Evolutionary conservation across 768 basidiomycete species (phyloP).

Genomic region (Trametes meyenii): DNA sequence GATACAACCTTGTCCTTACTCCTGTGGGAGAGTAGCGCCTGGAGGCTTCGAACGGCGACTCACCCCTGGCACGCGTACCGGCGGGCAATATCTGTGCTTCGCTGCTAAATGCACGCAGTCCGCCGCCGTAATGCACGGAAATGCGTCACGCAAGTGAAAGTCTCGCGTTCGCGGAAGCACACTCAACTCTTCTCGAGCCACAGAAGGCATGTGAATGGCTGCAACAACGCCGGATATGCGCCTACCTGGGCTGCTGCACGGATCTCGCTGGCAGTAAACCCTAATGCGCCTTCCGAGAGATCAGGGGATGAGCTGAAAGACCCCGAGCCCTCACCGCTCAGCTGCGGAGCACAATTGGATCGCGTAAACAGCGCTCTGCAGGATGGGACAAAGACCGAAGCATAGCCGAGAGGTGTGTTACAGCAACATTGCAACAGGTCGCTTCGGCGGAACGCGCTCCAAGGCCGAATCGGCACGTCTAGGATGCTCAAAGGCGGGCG

Average conservation of each 20-base stretch:
- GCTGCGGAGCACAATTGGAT: no score
- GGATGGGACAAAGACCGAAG: no score
- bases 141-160: not conserved
- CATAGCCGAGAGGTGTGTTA: no score
- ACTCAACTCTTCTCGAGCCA: not conserved
- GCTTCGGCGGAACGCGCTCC: no score
- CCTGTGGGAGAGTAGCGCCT: no score
- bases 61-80: not conserved
- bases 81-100: not conserved
- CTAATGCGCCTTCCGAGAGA: not conserved
- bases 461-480: no score
- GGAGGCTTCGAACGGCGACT: not conserved
- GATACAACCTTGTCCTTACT: no score
- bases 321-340: no score
- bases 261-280: not conserved
- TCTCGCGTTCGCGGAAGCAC: not conserved
- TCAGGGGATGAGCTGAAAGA: not conserved
- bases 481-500: no score
- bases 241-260: not conserved
- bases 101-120: not conserved
- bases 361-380: no score
- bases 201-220: not conserved
- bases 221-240: constrained; percentile 1
- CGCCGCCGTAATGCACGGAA: not conserved
- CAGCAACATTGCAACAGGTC: no score